A percentile compares a stretch with the other conserved stretches of the same genome.
These are phyloP conservation scores for Blastobotrys elegans DNA, from an alignment of 1,139 yeast species.

Conservation along the genomic window DNA sequence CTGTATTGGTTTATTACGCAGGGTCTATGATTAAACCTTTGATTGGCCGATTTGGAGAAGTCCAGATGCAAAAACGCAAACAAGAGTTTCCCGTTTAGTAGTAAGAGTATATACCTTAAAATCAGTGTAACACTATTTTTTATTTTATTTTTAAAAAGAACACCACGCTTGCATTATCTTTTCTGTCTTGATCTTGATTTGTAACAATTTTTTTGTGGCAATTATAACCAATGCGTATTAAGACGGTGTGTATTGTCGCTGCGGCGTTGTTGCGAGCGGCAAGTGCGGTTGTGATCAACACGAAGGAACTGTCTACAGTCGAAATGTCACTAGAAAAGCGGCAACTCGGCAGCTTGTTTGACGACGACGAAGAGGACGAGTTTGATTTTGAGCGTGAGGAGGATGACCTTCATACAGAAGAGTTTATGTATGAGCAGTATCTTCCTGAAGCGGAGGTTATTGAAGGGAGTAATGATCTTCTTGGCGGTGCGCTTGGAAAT, in stretches of 20 bases:
- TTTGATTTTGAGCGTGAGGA: too few relatives aligned
- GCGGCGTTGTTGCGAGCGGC: too few relatives aligned
- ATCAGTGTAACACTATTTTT: not conserved
- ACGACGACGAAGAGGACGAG: not conserved
- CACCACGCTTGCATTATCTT: not conserved
- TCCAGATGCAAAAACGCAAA: not conserved
- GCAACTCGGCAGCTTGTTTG: not conserved
- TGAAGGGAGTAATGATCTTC: too few relatives aligned
- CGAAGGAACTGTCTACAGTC: not conserved
- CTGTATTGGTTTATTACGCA: constrained; percentile 32
- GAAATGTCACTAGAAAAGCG: not conserved
- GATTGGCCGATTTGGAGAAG: not conserved
- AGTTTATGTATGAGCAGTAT: too few relatives aligned
- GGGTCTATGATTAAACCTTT: constrained; percentile 14
- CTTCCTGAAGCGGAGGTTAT: too few relatives aligned
- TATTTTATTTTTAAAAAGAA: not conserved
- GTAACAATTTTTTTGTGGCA: not conserved
- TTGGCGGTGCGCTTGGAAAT: too few relatives aligned
- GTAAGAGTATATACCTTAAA: not conserved
- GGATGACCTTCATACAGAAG: too few relatives aligned
- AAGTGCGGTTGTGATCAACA: too few relatives aligned
- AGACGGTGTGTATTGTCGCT: not conserved
- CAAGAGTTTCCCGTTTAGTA: not conserved
- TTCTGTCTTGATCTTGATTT: not conserved
- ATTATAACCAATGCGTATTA: not conserved